Evolutionary conservation across 2,329 filamentous ascomycete genomes (phyloP).

Genomic region (Penicillium sp.): DNA sequence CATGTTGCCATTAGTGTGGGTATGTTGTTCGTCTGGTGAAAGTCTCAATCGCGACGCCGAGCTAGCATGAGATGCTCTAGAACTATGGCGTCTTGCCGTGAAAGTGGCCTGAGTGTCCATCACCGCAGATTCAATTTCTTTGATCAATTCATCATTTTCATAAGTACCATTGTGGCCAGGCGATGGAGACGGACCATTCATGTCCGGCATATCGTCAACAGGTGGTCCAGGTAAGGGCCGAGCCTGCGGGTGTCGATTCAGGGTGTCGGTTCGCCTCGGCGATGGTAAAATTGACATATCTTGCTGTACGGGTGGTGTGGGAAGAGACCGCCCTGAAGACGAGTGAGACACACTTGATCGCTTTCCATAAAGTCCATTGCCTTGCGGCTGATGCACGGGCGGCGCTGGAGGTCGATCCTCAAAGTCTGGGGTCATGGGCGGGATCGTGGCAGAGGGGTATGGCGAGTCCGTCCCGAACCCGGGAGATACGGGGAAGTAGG

Average conservation of each 20-base stretch:
- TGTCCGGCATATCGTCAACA: slow-evolving; percentile 41
- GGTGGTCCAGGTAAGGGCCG: slow-evolving; percentile 61
- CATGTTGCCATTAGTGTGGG: slow-evolving; percentile 49
- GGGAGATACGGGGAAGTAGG: slow-evolving; percentile 24
- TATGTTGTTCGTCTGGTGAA: slow-evolving; percentile 45
- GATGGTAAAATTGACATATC: slow-evolving; percentile 49
- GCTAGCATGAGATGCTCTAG: slow-evolving; percentile 23
- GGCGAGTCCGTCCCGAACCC: slow-evolving; percentile 24
- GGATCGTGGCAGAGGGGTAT: slow-evolving; percentile 22
- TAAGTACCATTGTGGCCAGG: background rate
- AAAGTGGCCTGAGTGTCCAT: slow-evolving; percentile 34
- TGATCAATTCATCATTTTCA: slow-evolving; percentile 57
- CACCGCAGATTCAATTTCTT: slow-evolving; percentile 56
- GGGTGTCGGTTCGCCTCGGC: slow-evolving; percentile 52
- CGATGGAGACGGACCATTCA: slow-evolving; percentile 14
- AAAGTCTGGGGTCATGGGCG: slow-evolving; percentile 15
- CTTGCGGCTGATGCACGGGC: slow-evolving; percentile 29
- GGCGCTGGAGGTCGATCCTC: slow-evolving; percentile 37
- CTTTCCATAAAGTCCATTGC: slow-evolving; percentile 26
- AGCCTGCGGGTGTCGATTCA: slow-evolving; percentile 56
- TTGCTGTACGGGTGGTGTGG: slow-evolving; percentile 53
- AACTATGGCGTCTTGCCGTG: slow-evolving; percentile 23
- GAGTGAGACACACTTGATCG: slow-evolving; percentile 30
- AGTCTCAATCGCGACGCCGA: slow-evolving; percentile 25
- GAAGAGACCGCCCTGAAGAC: slow-evolving; percentile 39